Conservation (phyloP, 1,284 basidiomycete species). For the Phylloboletellus chloephorus region DNA sequence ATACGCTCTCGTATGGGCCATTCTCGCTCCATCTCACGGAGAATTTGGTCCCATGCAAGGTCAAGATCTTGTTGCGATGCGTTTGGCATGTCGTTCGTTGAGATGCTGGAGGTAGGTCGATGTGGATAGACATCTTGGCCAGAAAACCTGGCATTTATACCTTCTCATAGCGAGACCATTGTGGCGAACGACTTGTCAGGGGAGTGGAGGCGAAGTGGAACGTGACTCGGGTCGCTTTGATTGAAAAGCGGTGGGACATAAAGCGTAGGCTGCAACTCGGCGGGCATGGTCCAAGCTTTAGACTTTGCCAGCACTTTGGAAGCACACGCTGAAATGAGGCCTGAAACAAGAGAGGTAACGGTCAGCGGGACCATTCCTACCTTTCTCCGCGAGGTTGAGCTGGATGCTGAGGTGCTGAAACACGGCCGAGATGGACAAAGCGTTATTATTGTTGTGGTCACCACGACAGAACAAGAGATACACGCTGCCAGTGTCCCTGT, state of each 20-base stretch:
- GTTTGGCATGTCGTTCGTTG: constrained; percentile 10
- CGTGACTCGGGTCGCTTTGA: constrained; percentile 11
- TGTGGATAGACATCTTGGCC: not conserved
- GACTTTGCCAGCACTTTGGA: constrained; percentile 2
- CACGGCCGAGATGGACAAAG: not conserved
- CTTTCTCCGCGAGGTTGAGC: not conserved
- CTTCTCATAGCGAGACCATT: constrained; percentile 4
- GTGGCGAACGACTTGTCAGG: not conserved
- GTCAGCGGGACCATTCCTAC: not conserved
- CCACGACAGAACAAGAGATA: constrained; percentile 15
- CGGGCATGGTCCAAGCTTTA: constrained; percentile 10
- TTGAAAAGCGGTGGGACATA: not conserved
- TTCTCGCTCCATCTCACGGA: not conserved
- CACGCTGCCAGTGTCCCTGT: too few species aligned
- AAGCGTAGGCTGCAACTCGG: not conserved
- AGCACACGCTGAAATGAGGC: not conserved
- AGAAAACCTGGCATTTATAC: constrained; percentile 13
- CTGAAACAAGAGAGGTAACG: not conserved
- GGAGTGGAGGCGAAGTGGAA: not conserved
- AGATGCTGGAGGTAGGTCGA: not conserved
- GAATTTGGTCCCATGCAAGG: constrained; percentile 5
- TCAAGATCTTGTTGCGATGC: not conserved
- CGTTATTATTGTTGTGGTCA: constrained; percentile 6
- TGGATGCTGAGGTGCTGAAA: constrained; percentile 5
- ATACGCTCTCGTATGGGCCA: constrained; percentile 2